Conservation (phyloP, 345 rosid genomes). For the Populus davidiana region DNA sequence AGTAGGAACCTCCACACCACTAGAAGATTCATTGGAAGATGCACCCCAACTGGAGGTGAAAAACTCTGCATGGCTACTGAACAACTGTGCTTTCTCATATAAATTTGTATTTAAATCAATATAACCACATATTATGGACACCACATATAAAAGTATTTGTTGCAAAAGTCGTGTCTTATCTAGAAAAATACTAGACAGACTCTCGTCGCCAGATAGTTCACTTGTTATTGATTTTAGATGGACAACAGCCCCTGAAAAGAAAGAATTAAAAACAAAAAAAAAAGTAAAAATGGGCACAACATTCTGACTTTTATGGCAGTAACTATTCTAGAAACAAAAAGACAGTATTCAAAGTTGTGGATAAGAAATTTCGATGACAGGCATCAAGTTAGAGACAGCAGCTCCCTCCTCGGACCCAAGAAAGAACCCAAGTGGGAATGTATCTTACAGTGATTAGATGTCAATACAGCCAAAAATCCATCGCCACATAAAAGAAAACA, state of each 20-base stretch:
- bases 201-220: conserved; percentile 50
- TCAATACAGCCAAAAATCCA: neutral
- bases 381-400: neutral
- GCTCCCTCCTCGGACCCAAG: neutral
- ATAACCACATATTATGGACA: conserved; percentile 49
- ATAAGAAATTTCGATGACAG: neutral
- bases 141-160: conserved; percentile 49
- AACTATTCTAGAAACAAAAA: neutral
- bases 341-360: neutral
- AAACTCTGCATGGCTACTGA: conserved; percentile 23
- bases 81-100: conserved; percentile 34
- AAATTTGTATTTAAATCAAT: conserved; percentile 43
- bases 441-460: conserved; percentile 4
- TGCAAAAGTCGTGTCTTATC: conserved; percentile 50
- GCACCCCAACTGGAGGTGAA: conserved; percentile 20
- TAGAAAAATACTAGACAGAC: conserved; percentile 29
- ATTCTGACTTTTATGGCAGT: neutral
- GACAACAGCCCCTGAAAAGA: conserved; percentile 55
- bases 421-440: neutral
- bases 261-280: conserved; percentile 9
- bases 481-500: neutral
- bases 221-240: conserved; percentile 59
- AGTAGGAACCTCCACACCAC: conserved; percentile 27
- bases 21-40: conserved; percentile 28
- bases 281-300: conserved; percentile 4